Base-by-base conservation (phyloP, 495 filamentous ascomycete genomes). In the Tuber calosporum region DNA sequence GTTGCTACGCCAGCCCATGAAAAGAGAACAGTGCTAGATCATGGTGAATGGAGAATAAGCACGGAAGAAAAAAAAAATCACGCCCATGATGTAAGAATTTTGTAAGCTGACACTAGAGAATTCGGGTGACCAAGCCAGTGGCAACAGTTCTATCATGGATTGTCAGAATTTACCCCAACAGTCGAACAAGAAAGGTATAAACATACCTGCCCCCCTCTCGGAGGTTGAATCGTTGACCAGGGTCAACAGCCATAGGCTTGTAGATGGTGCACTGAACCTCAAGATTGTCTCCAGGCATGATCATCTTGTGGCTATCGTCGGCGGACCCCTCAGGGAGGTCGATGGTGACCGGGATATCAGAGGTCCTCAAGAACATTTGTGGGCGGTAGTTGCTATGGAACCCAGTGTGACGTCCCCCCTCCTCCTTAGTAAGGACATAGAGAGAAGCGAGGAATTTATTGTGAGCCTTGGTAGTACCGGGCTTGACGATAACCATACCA, bases 261-360 rank as follows among this genome's bases (percentile, higher is more conserved):
- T 91, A 86, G 75, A 96, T 89, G 75, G 88, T 85, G 84, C 91
- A 91, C 74, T 92, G 83, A 92, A 99, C 95, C 88, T 98, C 96
- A 77, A 95, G 90, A 86, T 99, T 99, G 88, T 99, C 95, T 82
- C 95, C 95, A 71, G 95, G 95, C 92, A 95, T 93, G 82, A 97
- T 90, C 85, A 93, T 89, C 84, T 89, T 91, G 81, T 84, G 84
- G 72, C 80, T 77, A 72, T 87, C 83, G 79, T 92, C 88, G 82
- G 88, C 86, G 66, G 84, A 87, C 71, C 90, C 93, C 73, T 92
- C 93, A 71, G 92, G 91, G 90, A 93, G 96, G 81, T 84, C 86
- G 72, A 99, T 88, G 37, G 88, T 86, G 81, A 88, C 89, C 69
- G 95, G 85, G 85, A 97, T 94, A 84, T 99, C 93, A 73, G 94